Base-by-base conservation (phyloP, 2,329 filamentous ascomycete genomes). In the Pyricularia sp. region DNA sequence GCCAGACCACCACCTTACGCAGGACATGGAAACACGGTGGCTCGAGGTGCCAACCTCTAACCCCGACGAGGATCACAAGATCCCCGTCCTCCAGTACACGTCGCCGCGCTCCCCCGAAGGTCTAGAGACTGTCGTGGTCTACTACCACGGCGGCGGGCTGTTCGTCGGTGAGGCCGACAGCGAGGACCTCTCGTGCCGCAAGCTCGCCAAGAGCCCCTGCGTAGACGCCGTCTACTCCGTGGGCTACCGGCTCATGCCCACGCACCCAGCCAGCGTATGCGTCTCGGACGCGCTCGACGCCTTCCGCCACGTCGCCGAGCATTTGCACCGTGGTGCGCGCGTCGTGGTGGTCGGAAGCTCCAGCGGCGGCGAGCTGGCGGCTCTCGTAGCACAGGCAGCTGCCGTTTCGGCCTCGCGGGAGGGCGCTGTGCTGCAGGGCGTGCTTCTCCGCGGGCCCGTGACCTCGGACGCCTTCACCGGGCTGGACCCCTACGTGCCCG, bases 131-230 rank as follows among this genome's bases (percentile, higher is more conserved):
- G 70, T 80, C 7, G 73, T 82, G 12, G 71, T 84, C 23, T 84
- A 84, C 73, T 82, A 81, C 71, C 83, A 85, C 71, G 83, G 83
- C 11, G 83, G 83, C 17, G 82, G 81, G 0, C 74, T 85, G 2
- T 74, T 75, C 31, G 80, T 84, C 36, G 83, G 83, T 12, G 81
- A 83, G 68, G 79, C 81, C 2, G 81, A 84, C 70, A 83, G 79
- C 70, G 83, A 85, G 72, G 82, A 85, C 65, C 74, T 84, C 1
- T 79, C 81, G 1, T 84, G 81, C 72, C 78, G 82, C 0, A 78
- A 77, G 30, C 77, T 84, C 26, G 72, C 79, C 30, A 77, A 78
- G 26, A 75, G 73, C 1, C 69, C 72, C 0, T 59, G 71, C 9
- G 71, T 73, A 50, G 72, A 76, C 17, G 72, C 72, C 2, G 75